Evolutionary conservation across 1,284 basidiomycete genomes (phyloP).

Genomic region (Peniophora sp.): DNA sequence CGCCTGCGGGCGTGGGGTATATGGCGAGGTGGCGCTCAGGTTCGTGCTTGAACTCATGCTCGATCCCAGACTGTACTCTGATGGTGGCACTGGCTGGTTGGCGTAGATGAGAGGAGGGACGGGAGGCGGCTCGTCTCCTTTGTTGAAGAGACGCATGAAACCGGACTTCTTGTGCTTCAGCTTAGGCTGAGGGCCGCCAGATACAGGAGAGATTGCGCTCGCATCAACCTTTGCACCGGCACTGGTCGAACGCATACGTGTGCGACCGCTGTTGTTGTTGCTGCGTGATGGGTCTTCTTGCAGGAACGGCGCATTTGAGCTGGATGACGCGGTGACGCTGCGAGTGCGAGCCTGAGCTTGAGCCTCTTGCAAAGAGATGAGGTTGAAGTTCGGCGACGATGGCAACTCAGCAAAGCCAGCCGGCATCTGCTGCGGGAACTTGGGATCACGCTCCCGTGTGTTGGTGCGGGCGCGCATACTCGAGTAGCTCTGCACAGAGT

Average conservation of each 20-base stretch:
- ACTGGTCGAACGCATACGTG: constrained; percentile 54
- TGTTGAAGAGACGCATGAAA: constrained; percentile 71
- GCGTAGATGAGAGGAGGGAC: constrained; percentile 28
- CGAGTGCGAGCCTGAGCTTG: constrained; percentile 45
- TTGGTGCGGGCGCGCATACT: constrained; percentile 13
- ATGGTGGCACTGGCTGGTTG: constrained; percentile 16
- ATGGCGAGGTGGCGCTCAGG: neutral
- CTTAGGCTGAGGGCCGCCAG: constrained; percentile 26
- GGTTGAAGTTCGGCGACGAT: constrained; percentile 42
- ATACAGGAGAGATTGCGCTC: neutral
- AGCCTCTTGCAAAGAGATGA: constrained; percentile 72
- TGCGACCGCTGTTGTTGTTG: constrained; percentile 13
- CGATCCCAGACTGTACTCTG: neutral
- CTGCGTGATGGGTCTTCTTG: constrained; percentile 9
- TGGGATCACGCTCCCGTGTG: constrained; percentile 19
- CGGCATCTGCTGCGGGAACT: constrained; percentile 22
- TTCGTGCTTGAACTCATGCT: neutral
- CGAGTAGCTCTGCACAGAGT: constrained; percentile 8
- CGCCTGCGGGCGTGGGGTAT: neutral
- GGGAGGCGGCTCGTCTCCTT: constrained; percentile 44
- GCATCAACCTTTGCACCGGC: constrained; percentile 33
- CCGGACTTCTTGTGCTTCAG: constrained; percentile 73
- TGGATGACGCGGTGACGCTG: constrained; percentile 30
- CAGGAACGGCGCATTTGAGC: constrained; percentile 9
- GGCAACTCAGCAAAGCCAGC: constrained; percentile 37